These are phyloP conservation scores for Trichoderma sp. DNA, from an alignment of 2,329 filamentous ascomycete species.

Conservation along the genomic window DNA sequence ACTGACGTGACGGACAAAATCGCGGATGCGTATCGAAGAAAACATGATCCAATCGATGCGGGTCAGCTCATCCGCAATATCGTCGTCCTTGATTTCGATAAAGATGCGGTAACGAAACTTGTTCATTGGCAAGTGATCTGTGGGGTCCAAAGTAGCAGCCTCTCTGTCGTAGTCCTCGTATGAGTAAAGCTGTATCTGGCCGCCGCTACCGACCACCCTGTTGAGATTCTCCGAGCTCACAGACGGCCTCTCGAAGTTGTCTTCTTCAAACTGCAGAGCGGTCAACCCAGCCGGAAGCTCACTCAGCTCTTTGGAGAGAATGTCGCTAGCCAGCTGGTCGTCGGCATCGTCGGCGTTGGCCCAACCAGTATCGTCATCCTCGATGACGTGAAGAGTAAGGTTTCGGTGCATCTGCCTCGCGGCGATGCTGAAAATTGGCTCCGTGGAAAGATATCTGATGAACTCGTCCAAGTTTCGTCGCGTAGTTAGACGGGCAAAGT, in stretches of 20 bases:
- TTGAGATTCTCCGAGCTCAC: constrained; percentile 48
- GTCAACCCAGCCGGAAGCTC: constrained; percentile 46
- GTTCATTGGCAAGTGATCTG: constrained; percentile 67
- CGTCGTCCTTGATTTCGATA: constrained; percentile 82
- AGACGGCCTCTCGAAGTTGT: constrained; percentile 46
- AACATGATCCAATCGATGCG: constrained; percentile 99
- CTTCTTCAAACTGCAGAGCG: constrained; percentile 51
- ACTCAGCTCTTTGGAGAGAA: constrained; percentile 43
- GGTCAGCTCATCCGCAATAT: constrained; percentile 88
- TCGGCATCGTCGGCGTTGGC: constrained; percentile 70
- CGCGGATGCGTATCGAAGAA: constrained; percentile 87
- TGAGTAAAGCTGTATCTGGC: constrained; percentile 61
- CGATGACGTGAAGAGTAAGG: constrained; percentile 68
- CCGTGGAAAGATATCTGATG: constrained; percentile 69
- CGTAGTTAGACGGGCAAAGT: constrained; percentile 81
- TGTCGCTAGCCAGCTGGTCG: constrained; percentile 38
- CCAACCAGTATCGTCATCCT: constrained; percentile 94
- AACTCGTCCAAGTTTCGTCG: constrained; percentile 73
- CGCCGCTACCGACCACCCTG: constrained; percentile 41
- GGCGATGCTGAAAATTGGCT: constrained; percentile 80
- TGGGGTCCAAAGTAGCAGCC: constrained; percentile 70
- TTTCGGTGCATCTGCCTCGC: constrained; percentile 83
- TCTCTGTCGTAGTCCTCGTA: constrained; percentile 81
- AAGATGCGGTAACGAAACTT: constrained; percentile 89
- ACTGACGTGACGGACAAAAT: constrained; percentile 89